These are phyloP conservation scores for Solanum chmielewskii DNA, from an alignment of 257 asterid genomes.

Conservation along the genomic window DNA sequence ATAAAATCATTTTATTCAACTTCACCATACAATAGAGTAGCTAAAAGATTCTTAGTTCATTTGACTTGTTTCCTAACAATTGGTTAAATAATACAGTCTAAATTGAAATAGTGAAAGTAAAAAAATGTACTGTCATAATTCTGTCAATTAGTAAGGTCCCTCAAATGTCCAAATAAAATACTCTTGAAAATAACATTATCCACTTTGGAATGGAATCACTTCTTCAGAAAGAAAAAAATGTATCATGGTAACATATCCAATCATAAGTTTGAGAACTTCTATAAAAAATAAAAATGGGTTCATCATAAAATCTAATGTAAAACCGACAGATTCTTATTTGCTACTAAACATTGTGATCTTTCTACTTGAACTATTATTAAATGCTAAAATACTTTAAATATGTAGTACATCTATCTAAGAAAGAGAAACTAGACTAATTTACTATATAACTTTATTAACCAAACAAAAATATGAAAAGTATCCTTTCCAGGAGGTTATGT, in stretches of 20 bases:
- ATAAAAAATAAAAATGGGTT: background rate
- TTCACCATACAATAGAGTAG: background rate
- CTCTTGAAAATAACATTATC: background rate
- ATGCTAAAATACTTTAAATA: background rate
- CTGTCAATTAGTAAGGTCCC: background rate
- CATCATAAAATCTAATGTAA: background rate
- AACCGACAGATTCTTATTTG: background rate
- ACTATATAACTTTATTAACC: background rate
- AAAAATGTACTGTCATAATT: background rate
- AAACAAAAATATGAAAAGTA: background rate
- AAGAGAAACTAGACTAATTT: background rate
- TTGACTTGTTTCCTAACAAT: background rate
- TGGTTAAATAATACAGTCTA: background rate
- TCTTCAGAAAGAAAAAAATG: background rate
- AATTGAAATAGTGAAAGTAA: background rate
- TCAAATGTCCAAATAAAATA: background rate
- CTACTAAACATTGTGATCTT: background rate
- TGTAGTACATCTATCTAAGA: background rate
- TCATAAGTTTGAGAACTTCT: background rate
- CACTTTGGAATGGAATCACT: background rate
- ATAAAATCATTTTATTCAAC: background rate
- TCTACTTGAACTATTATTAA: background rate
- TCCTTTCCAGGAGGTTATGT: background rate
- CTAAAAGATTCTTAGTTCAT: background rate
- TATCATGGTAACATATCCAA: background rate